Percentiles rank a stretch among this genome's conserved stretches.
phyloP scores from a whole-genome alignment of 2,329 filamentous ascomycete species.

The Pyrenophora seminiperda region DNA sequence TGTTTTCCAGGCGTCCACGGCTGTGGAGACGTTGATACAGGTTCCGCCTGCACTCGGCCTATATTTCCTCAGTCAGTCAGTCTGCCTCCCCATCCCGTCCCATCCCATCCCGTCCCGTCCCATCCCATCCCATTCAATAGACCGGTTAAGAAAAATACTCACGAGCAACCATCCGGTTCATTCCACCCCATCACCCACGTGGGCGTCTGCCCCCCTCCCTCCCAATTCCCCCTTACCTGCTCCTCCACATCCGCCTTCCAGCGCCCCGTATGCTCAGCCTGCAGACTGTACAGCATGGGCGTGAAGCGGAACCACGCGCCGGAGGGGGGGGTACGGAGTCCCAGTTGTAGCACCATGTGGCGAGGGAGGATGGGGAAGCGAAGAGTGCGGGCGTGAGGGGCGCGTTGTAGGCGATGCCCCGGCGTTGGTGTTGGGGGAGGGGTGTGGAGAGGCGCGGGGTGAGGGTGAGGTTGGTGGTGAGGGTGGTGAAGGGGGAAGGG shows the following conservation, averaged over 20 bases:
- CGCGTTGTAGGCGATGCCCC: conserved; percentile 70
- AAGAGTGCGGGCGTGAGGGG: conserved; percentile 58
- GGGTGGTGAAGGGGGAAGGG: too few species aligned
- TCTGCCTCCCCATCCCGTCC: too few species aligned
- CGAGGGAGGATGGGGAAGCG: conserved; percentile 45
- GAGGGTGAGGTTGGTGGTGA: neutral
- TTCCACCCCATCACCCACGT: conserved; percentile 41
- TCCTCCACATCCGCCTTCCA: conserved; percentile 28
- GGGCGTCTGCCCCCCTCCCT: neutral
- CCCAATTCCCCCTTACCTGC: conserved; percentile 2
- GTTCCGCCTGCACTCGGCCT: conserved; percentile 24
- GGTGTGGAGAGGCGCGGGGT: neutral
- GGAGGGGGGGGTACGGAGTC: conserved; percentile 49
- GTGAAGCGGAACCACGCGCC: conserved; percentile 60
- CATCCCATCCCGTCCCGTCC: too few species aligned
- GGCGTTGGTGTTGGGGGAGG: conserved; percentile 53
- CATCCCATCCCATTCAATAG: neutral
- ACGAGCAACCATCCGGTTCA: conserved; percentile 43
- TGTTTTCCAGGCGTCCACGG: conserved; percentile 22
- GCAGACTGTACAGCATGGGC: conserved; percentile 54
- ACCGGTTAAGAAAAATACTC: conserved; percentile 1
- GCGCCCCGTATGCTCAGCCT: conserved; percentile 14
- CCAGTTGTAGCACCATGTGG: conserved; percentile 73
- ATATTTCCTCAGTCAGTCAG: neutral
- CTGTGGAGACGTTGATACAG: conserved; percentile 27